Evolutionary conservation across 768 basidiomycete species (phyloP).

Genomic region (Naganishia randhawae): DNA sequence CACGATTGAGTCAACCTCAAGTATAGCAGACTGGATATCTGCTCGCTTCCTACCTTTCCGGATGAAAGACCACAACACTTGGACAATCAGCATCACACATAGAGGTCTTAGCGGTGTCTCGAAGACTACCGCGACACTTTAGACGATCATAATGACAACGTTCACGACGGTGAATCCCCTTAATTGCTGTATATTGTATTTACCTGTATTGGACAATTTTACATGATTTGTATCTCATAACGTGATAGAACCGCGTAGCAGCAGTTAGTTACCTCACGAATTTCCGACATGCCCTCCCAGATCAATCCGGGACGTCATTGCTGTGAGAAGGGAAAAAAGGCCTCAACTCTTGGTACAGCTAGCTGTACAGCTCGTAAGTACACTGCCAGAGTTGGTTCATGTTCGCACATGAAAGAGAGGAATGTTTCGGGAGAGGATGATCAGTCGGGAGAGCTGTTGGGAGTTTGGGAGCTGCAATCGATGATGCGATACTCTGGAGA

Average conservation of each 20-base stretch:
- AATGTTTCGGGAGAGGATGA: conserved; percentile 6
- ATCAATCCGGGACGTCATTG: too few relatives aligned
- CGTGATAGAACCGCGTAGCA: not conserved
- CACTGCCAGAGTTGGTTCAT: too few relatives aligned
- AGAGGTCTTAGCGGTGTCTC: not conserved
- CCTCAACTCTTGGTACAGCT: too few relatives aligned
- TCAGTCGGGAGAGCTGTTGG: not conserved
- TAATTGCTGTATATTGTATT: not conserved
- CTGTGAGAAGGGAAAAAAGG: too few relatives aligned
- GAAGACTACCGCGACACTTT: not conserved
- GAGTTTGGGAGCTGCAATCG: not conserved
- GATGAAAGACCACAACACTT: not conserved
- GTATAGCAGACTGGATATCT: not conserved
- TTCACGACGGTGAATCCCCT: not conserved
- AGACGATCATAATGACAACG: not conserved
- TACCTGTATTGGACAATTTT: not conserved
- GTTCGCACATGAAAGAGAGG: not conserved
- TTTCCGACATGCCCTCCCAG: too few relatives aligned
- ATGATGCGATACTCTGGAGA: not conserved
- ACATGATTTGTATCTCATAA: not conserved
- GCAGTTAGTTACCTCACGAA: too few relatives aligned
- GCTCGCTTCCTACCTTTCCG: not conserved
- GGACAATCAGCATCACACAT: not conserved
- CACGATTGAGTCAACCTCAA: not conserved
- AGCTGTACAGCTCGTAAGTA: too few relatives aligned